Percentiles rank a stretch among this genome's conserved stretches.
These are phyloP conservation scores for Yarrowia divulgata DNA, from an alignment of 805 yeast genomes.

Conservation along the genomic window DNA sequence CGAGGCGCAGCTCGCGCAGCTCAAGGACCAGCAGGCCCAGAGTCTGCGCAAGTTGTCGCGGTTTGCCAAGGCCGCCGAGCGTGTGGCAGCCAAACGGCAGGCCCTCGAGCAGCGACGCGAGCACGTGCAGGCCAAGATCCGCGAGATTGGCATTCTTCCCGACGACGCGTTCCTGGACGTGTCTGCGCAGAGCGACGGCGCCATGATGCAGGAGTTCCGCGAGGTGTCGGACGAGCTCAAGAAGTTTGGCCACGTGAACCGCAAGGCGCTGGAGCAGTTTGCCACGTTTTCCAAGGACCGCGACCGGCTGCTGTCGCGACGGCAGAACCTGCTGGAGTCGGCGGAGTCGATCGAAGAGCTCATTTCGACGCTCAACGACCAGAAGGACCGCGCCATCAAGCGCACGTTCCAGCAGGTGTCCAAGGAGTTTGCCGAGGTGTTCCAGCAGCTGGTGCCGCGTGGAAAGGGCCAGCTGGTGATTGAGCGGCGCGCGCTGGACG, in stretches of 20 bases:
- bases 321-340: constrained; percentile 72
- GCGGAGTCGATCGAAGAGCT: constrained; percentile 74
- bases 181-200: constrained; percentile 42
- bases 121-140: constrained; percentile 72
- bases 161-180: constrained; percentile 75
- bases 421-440: constrained; percentile 72
- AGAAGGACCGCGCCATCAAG: constrained; percentile 83
- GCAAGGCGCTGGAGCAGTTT: constrained; percentile 87
- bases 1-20: constrained; percentile 55
- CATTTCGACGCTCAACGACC: constrained; percentile 70
- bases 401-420: constrained; percentile 81
- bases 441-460: constrained; percentile 80
- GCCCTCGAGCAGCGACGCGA: constrained; percentile 67
- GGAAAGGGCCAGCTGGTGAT: constrained; percentile 80
- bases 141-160: constrained; percentile 88
- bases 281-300: constrained; percentile 74
- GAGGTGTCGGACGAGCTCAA: constrained; percentile 64
- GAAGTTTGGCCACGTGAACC: constrained; percentile 78
- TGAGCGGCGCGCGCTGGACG: constrained; percentile 52
- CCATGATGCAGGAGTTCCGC: constrained; percentile 59
- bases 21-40: constrained; percentile 64
- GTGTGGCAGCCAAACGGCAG: constrained; percentile 66
- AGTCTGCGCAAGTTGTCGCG: constrained; percentile 64
- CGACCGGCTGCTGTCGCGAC: constrained; percentile 68
- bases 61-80: constrained; percentile 70